These are phyloP conservation scores for Funneliformis geosporum DNA, from an alignment of 192 early-diverging fungal species.

Conservation along the genomic window DNA sequence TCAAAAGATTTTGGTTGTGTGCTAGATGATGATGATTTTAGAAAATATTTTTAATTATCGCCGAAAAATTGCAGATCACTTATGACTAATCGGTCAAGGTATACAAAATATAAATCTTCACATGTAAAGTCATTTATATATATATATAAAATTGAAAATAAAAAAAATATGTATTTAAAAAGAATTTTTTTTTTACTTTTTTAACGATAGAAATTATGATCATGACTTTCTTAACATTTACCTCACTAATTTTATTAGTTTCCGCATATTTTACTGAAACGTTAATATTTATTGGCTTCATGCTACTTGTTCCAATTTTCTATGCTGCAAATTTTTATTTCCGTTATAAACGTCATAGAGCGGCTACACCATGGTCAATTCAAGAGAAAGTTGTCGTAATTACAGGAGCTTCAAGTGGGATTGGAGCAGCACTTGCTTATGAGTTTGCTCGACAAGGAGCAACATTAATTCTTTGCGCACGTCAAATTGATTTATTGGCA, in stretches of 20 bases:
- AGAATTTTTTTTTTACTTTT: no score
- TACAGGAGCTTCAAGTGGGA: conserved; percentile 72
- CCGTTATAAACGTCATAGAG: neutral
- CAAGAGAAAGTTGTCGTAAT: conserved; percentile 10
- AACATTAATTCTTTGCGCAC: conserved; percentile 48
- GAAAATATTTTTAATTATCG: neutral
- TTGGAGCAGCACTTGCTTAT: conserved; percentile 69
- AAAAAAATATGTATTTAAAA: no score
- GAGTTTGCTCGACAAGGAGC: conserved; percentile 66
- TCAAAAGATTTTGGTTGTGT: conserved; percentile 12
- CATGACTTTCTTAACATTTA: neutral
- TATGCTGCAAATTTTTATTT: neutral
- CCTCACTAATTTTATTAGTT: neutral
- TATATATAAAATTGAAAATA: no score
- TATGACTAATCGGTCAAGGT: no score
- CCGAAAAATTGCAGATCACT: no score
- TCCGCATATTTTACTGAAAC: neutral
- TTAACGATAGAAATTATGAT: neutral
- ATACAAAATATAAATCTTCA: no score
- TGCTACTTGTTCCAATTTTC: neutral
- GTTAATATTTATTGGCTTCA: neutral
- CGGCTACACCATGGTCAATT: neutral
- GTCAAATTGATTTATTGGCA: neutral
- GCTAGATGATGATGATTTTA: conserved; percentile 7
- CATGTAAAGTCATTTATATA: no score